Percentiles rank a stretch among this genome's conserved stretches.
Evolutionary conservation across 2,329 filamentous ascomycete species (phyloP).

Genomic region (Pezicula carpinea): DNA sequence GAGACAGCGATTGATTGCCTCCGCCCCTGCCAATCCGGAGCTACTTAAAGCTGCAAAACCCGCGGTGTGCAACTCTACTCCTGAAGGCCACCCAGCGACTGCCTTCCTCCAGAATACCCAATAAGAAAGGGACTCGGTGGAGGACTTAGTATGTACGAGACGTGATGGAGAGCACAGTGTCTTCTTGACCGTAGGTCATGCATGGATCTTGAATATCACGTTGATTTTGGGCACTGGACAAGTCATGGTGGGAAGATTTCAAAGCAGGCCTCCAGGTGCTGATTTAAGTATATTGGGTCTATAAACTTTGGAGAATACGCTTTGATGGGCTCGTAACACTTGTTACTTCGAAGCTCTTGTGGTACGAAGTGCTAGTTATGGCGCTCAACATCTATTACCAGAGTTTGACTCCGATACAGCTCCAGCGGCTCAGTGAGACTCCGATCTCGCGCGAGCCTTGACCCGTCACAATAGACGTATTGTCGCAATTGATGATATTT

Average conservation of each 20-base stretch:
- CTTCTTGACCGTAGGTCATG: conserved; percentile 62
- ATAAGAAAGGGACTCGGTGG: conserved; percentile 50
- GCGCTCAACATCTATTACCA: too few species aligned
- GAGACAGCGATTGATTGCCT: conserved; percentile 58
- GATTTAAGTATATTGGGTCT: conserved; percentile 51
- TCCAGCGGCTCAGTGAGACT: too few species aligned
- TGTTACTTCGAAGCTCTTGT: too few species aligned
- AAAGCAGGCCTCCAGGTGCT: conserved; percentile 51
- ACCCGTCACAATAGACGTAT: too few species aligned
- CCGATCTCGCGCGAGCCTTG: too few species aligned
- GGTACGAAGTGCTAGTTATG: too few species aligned
- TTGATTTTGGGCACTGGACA: conserved; percentile 63
- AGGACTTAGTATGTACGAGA: conserved; percentile 34
- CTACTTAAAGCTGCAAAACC: conserved; percentile 46
- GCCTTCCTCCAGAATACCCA: conserved; percentile 50
- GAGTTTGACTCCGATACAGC: too few species aligned
- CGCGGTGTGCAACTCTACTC: conserved; percentile 63
- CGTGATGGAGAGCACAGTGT: conserved; percentile 52
- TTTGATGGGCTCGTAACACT: neutral
- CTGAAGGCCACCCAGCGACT: conserved; percentile 57
- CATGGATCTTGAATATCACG: conserved; percentile 76
- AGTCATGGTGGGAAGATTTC: conserved; percentile 66
- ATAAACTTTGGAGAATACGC: neutral
- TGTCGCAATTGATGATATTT: too few species aligned
- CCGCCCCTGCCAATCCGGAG: too few species aligned